Percentiles rank a stretch among this genome's conserved stretches.
phyloP scores from a whole-genome alignment of 2,329 filamentous ascomycete species.

The Penicillium brevicompactum region DNA sequence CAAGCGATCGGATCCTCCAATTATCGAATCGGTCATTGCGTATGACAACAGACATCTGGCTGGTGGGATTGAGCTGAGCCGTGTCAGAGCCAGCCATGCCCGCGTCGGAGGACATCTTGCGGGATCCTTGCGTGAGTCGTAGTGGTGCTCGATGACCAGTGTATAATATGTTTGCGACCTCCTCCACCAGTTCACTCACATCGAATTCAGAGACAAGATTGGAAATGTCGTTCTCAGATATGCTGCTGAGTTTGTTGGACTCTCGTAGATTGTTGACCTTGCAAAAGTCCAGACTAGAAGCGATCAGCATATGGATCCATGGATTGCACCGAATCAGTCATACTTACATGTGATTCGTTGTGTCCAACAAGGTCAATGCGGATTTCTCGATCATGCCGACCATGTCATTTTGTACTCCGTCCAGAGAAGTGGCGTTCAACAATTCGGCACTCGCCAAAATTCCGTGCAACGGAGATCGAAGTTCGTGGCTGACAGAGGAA shows the following conservation, averaged over 20 bases:
- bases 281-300: conserved; percentile 34
- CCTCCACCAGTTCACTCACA: conserved; percentile 34
- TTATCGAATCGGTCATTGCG: conserved; percentile 28
- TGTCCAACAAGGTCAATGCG: conserved; percentile 54
- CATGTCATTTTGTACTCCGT: conserved; percentile 45
- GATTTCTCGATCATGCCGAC: conserved; percentile 54
- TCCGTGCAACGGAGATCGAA: conserved; percentile 52
- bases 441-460: conserved; percentile 54
- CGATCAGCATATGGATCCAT: conserved; percentile 4
- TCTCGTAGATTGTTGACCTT: conserved; percentile 37
- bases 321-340: not conserved
- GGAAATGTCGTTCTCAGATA: conserved; percentile 13
- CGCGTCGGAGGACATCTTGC: conserved; percentile 20
- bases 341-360: conserved; percentile 41
- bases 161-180: conserved; percentile 33
- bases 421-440: conserved; percentile 47
- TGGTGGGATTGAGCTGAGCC: not conserved
- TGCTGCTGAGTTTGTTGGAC: conserved; percentile 37
- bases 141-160: conserved; percentile 26
- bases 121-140: conserved; percentile 15
- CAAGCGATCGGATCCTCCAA: conserved; percentile 33
- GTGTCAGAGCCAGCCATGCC: conserved; percentile 40
- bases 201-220: conserved; percentile 35
- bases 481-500: conserved; percentile 56
- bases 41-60: conserved; percentile 30